These are phyloP conservation scores for Quercus bicolor DNA, from an alignment of 306 rosid species.

Conservation along the genomic window DNA sequence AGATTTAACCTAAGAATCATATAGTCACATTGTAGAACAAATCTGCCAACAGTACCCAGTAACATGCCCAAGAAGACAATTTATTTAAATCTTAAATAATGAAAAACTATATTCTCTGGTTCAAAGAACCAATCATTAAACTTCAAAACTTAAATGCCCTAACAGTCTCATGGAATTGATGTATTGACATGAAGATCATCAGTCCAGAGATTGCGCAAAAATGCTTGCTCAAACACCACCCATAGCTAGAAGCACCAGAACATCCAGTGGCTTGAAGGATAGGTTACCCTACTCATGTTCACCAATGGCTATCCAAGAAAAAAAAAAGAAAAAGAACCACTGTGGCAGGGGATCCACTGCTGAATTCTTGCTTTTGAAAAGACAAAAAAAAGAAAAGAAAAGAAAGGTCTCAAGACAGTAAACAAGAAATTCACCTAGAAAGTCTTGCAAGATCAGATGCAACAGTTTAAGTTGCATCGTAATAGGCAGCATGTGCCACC, in stretches of 20 bases:
- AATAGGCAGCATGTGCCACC: too few relatives aligned
- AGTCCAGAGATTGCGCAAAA: not conserved
- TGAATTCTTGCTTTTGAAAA: too few relatives aligned
- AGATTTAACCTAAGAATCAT: not conserved
- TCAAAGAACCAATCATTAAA: not conserved
- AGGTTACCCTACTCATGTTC: not conserved
- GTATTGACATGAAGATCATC: not conserved
- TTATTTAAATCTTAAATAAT: not conserved
- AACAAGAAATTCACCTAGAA: too few relatives aligned
- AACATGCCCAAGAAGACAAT: not conserved
- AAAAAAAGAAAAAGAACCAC: too few relatives aligned
- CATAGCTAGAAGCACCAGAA: not conserved
- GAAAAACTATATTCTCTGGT: not conserved
- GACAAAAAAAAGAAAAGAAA: too few relatives aligned
- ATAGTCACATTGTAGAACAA: not conserved
- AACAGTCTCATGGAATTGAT: not conserved
- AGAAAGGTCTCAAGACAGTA: too few relatives aligned
- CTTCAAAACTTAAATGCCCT: not conserved
- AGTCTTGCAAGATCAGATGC: too few relatives aligned
- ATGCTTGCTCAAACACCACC: not conserved
- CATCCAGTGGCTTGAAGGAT: not conserved
- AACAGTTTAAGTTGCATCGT: too few relatives aligned
- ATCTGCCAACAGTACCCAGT: not conserved
- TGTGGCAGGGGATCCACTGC: too few relatives aligned
- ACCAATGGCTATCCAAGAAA: too few relatives aligned